Evolutionary conservation across 495 filamentous ascomycete species (phyloP).

Genomic region (Aspergillus taichungensis): DNA sequence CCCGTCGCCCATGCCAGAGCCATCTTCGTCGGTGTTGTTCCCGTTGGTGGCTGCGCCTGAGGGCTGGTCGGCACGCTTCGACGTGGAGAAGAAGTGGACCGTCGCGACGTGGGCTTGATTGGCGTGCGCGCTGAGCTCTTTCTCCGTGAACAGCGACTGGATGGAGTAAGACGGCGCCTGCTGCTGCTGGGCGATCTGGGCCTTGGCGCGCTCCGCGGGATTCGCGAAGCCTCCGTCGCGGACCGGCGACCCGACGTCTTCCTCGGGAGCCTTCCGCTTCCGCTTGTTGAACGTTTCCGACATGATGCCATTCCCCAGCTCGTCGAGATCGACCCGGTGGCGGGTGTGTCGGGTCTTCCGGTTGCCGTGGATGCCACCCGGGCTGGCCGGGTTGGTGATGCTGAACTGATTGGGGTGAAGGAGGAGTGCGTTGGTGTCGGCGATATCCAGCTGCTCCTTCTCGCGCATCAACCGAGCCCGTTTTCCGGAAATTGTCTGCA

Average conservation of each 20-base stretch:
- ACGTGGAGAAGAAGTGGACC: slow-evolving; percentile 43
- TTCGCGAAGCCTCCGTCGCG: slow-evolving; percentile 41
- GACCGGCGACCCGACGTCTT: slow-evolving; percentile 64
- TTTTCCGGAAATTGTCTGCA: slow-evolving; percentile 66
- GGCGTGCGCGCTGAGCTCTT: slow-evolving; percentile 71
- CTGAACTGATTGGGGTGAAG: slow-evolving; percentile 90
- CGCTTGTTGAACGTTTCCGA: slow-evolving; percentile 55
- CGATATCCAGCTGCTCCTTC: slow-evolving; percentile 81
- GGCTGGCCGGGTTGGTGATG: slow-evolving; percentile 69
- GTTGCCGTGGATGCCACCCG: slow-evolving; percentile 70
- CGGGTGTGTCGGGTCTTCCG: slow-evolving; percentile 78
- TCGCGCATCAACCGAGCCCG: slow-evolving; percentile 71
- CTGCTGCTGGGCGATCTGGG: slow-evolving; percentile 30
- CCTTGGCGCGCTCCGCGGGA: slow-evolving; percentile 39
- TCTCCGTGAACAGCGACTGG: slow-evolving; percentile 87
- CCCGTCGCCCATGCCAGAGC: slow-evolving; percentile 28
- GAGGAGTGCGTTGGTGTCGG: slow-evolving; percentile 78
- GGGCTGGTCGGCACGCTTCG: slow-evolving; percentile 40
- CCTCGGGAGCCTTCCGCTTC: slow-evolving; percentile 65
- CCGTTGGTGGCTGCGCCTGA: slow-evolving; percentile 33
- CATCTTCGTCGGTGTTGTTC: slow-evolving; percentile 39
- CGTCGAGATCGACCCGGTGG: slow-evolving; percentile 71
- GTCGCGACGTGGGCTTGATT: slow-evolving; percentile 63
- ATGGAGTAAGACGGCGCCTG: slow-evolving; percentile 59
- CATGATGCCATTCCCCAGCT: slow-evolving; percentile 55